Conservation (phyloP, 1,284 basidiomycete species). For the Sphaerobolus stellatus region DNA sequence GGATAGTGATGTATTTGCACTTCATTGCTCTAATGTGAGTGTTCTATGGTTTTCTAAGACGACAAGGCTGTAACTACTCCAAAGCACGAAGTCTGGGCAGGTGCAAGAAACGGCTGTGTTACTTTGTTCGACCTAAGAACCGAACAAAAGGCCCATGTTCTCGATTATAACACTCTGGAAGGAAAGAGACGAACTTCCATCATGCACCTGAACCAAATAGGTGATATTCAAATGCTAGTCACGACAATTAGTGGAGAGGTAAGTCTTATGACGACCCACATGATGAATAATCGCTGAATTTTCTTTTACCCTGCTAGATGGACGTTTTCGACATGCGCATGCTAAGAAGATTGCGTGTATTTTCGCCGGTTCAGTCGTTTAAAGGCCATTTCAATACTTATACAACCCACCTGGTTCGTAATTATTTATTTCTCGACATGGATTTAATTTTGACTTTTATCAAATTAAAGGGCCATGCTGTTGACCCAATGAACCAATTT, state of each 20-base stretch:
- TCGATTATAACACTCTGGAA: slow-evolving; percentile 35
- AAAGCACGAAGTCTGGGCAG: slow-evolving; percentile 58
- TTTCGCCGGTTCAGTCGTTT: slow-evolving; percentile 47
- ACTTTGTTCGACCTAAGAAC: slow-evolving; percentile 60
- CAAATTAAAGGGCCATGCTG: slow-evolving; percentile 51
- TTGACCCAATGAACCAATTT: slow-evolving; percentile 60
- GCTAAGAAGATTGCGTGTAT: slow-evolving; percentile 24
- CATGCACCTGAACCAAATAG: slow-evolving; percentile 49
- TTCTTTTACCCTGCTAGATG: slow-evolving; percentile 41
- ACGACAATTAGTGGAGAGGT: slow-evolving; percentile 63
- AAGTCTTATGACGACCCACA: slow-evolving; percentile 22
- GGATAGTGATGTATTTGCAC: slow-evolving; percentile 59
- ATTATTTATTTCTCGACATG: no score
- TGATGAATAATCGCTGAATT: slow-evolving; percentile 2
- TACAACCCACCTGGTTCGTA: background rate
- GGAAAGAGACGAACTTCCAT: slow-evolving; percentile 41
- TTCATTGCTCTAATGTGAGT: slow-evolving; percentile 50
- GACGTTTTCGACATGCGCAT: slow-evolving; percentile 65
- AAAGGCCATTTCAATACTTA: slow-evolving; percentile 57
- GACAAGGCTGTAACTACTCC: background rate
- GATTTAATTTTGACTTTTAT: no score
- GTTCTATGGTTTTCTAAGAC: no score
- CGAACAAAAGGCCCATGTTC: slow-evolving; percentile 38
- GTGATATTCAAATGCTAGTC: slow-evolving; percentile 53
- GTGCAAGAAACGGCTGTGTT: slow-evolving; percentile 60